These are phyloP conservation scores for Starmerella vaccinii DNA, from an alignment of 805 yeast genomes.

Conservation along the genomic window DNA sequence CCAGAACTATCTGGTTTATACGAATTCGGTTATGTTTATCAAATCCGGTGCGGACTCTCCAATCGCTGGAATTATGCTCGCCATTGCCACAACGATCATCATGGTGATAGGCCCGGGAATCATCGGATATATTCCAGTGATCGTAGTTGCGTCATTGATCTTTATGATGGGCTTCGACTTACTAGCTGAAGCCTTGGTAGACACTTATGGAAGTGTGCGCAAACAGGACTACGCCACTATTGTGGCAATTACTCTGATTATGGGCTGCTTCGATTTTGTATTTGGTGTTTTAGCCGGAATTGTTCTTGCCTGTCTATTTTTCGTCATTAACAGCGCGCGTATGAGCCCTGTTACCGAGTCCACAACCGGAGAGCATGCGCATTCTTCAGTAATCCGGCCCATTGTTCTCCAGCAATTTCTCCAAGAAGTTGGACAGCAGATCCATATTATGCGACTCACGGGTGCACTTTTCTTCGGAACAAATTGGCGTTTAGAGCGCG, in stretches of 20 bases:
- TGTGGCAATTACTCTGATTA: conserved; percentile 73
- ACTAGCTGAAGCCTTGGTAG: conserved; percentile 72
- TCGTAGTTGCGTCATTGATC: conserved; percentile 90
- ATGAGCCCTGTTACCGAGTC: conserved; percentile 71
- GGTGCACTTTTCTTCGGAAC: conserved; percentile 93
- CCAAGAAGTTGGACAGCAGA: conserved; percentile 78
- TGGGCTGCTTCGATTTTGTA: conserved; percentile 95
- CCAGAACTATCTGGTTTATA: conserved; percentile 89
- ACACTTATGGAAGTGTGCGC: conserved; percentile 67
- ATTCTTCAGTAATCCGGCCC: conserved; percentile 87
- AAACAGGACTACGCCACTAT: conserved; percentile 77
- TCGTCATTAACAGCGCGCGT: conserved; percentile 84
- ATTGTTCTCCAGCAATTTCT: conserved; percentile 79
- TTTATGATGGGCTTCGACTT: conserved; percentile 85
- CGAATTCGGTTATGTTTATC: conserved; percentile 83
- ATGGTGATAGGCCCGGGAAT: conserved; percentile 85
- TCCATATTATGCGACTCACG: conserved; percentile 73
- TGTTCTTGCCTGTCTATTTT: conserved; percentile 83
- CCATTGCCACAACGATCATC: conserved; percentile 65
- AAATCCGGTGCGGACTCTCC: conserved; percentile 91
- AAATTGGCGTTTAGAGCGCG: conserved; percentile 78
- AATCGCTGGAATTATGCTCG: conserved; percentile 80
- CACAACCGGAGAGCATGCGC: conserved; percentile 77
- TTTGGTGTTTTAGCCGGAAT: conserved; percentile 86
- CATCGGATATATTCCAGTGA: conserved; percentile 89